Conservation (phyloP, 768 basidiomycete species). For the Termitomyces sp. region DNA sequence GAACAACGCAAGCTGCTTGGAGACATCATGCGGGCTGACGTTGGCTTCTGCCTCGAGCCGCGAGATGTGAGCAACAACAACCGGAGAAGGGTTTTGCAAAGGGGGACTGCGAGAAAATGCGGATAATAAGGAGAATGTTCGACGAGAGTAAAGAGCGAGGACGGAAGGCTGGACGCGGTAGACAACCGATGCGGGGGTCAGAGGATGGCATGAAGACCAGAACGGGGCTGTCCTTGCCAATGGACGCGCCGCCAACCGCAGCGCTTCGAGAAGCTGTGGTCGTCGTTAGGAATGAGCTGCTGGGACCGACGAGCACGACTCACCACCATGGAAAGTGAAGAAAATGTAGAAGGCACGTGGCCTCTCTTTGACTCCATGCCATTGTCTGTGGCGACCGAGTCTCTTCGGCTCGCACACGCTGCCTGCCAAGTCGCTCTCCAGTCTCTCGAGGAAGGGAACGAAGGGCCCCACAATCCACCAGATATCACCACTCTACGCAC, state of each 20-base stretch:
- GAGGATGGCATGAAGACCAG: conserved; percentile 9
- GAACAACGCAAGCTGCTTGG: conserved; percentile 66
- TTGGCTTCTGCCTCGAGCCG: conserved; percentile 75
- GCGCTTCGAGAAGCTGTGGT: conserved; percentile 8
- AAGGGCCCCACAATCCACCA: conserved; percentile 18
- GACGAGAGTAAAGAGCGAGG: conserved; percentile 18
- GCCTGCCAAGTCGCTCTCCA: conserved; percentile 33
- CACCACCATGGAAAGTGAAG: conserved; percentile 10
- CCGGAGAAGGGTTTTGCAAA: conserved; percentile 47
- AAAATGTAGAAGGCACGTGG: conserved; percentile 13
- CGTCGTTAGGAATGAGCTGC: not conserved
- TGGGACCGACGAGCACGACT: not conserved
- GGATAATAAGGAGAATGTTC: conserved; percentile 34
- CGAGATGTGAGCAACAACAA: conserved; percentile 64
- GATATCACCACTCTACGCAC: conserved; percentile 37
- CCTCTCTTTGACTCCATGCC: not conserved
- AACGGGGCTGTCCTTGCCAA: conserved; percentile 2
- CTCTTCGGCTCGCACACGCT: conserved; percentile 27
- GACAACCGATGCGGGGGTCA: conserved; percentile 8
- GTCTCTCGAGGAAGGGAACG: too few species aligned
- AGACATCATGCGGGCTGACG: conserved; percentile 59
- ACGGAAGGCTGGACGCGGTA: conserved; percentile 8
- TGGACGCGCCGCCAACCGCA: conserved; percentile 10
- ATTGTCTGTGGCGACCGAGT: not conserved
- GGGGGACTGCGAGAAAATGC: conserved; percentile 44